Conservation (phyloP, 805 yeast genomes). For the Cyberlindnera maclurae region DNA sequence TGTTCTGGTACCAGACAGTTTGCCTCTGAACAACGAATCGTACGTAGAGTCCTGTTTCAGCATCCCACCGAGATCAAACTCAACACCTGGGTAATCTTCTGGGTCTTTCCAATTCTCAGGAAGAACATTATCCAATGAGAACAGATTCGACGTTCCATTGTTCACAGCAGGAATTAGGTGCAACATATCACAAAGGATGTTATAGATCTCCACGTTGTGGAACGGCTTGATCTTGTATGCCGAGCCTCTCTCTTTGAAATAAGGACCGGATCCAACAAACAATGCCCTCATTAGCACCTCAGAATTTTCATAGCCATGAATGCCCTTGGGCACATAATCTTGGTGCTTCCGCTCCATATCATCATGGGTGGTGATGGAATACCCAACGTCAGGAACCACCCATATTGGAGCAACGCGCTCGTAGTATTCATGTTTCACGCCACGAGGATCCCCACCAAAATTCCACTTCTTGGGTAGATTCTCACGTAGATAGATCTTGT, state of each 20-base stretch:
- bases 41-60: constrained; percentile 44
- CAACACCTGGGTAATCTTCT: constrained; percentile 42
- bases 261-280: constrained; percentile 79
- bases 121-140: constrained; percentile 25
- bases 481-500: constrained; percentile 43
- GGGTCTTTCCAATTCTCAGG: constrained; percentile 41
- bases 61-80: constrained; percentile 34
- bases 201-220: constrained; percentile 65
- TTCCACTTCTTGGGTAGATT: constrained; percentile 39
- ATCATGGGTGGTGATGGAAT: constrained; percentile 56
- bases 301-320: constrained; percentile 78
- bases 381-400: constrained; percentile 80
- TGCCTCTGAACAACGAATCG: constrained; percentile 32
- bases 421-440: constrained; percentile 28
- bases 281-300: constrained; percentile 78
- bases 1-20: constrained; percentile 12
- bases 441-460: constrained; percentile 22
- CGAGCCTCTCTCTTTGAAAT: constrained; percentile 33
- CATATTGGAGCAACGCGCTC: constrained; percentile 78
- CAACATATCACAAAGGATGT: constrained; percentile 63
- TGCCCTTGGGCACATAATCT: constrained; percentile 39
- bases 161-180: constrained; percentile 44
- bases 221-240: constrained; percentile 48
- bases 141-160: constrained; percentile 42
- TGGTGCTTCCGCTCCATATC: constrained; percentile 35